Base-by-base conservation (phyloP, 1,284 basidiomycete species). In the Sporisorium graminicola region DNA sequence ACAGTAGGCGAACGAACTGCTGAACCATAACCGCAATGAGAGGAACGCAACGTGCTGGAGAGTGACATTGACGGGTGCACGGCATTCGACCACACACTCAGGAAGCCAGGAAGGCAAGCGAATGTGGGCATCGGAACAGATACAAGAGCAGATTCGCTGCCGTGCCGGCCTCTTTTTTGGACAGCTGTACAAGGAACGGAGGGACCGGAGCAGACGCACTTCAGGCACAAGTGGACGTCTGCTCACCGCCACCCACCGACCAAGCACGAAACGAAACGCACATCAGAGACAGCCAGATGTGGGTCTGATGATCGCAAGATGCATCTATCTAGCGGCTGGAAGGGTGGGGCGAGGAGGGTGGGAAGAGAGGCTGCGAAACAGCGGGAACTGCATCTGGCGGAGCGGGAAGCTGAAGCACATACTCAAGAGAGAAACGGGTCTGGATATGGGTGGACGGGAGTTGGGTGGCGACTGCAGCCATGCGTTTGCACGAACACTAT, bases 151-250 rank as follows among this genome's bases (percentile, higher is more conserved):
- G n/a, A n/a, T n/a, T n/a, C n/a, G n/a, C n/a, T 3, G 24, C n/a
- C 24, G 27, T 33, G 55, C 22, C 55, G 55, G 55, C 20, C 55
- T 26, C 52, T 29, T 52, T 27, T 50, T 60, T 60, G 53, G 58
- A 66, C 51, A 67, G 58, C 43, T 62, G 53, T 35, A 56, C 47
- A 18, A 27, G 54, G 58, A 44, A 54, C 50, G 50, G 50, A 68
- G 29, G 22, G 29, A 50, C 55, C 50, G 31, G 27, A 37, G 27
- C 22, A 52, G 43, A 4, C 6, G 16, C 10, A 31, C 22, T 54
- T 54, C 58, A 62, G 65, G 65, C 54, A 67, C 65, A 67, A 58
- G 49, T 43, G 56, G 53, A 52, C 58, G 42, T 35, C 22, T 56
- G 52, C 37, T 53, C n/a, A 35, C 44, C n/a, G 47, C 49, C 50